Evolutionary conservation across 2,329 filamentous ascomycete species (phyloP).

Genomic region (Botrytis hyacinthi): DNA sequence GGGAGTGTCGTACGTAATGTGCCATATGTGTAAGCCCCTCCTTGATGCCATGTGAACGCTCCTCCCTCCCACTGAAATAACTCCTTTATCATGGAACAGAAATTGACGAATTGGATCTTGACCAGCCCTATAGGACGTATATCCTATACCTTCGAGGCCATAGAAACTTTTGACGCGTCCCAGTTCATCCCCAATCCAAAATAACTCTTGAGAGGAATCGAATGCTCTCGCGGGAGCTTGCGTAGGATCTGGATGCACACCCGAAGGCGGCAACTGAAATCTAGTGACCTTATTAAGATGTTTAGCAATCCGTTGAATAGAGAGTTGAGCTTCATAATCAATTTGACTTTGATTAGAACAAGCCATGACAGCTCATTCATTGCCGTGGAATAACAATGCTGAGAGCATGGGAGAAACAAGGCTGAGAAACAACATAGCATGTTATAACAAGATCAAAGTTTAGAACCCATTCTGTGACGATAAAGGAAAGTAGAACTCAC

Average conservation of each 20-base stretch:
- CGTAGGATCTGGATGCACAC: slow-evolving; percentile 66
- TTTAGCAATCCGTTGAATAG: slow-evolving; percentile 23
- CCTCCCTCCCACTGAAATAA: slow-evolving; percentile 78
- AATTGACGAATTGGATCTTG: slow-evolving; percentile 85
- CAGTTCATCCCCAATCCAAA: slow-evolving; percentile 89
- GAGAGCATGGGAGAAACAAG: slow-evolving; percentile 1
- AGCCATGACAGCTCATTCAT: not conserved
- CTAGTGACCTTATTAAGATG: slow-evolving; percentile 65
- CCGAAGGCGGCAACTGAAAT: slow-evolving; percentile 76
- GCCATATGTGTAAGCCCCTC: slow-evolving; percentile 83
- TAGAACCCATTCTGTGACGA: not conserved
- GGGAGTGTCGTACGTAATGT: slow-evolving; percentile 60
- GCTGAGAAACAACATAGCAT: slow-evolving; percentile 5
- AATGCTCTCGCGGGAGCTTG: slow-evolving; percentile 81
- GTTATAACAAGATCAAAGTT: not conserved
- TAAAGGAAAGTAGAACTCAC: slow-evolving; percentile 43
- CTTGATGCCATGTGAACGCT: slow-evolving; percentile 88
- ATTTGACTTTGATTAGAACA: slow-evolving; percentile 5
- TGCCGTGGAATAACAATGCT: slow-evolving; percentile 8
- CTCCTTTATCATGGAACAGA: slow-evolving; percentile 84
- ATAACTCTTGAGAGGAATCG: slow-evolving; percentile 81
- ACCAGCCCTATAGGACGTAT: slow-evolving; percentile 80
- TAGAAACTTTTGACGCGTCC: slow-evolving; percentile 88
- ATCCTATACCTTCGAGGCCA: slow-evolving; percentile 78
- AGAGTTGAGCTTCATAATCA: not conserved